Base-by-base conservation (phyloP, 2,329 filamentous ascomycete genomes). In the Calonectria fujianensis region DNA sequence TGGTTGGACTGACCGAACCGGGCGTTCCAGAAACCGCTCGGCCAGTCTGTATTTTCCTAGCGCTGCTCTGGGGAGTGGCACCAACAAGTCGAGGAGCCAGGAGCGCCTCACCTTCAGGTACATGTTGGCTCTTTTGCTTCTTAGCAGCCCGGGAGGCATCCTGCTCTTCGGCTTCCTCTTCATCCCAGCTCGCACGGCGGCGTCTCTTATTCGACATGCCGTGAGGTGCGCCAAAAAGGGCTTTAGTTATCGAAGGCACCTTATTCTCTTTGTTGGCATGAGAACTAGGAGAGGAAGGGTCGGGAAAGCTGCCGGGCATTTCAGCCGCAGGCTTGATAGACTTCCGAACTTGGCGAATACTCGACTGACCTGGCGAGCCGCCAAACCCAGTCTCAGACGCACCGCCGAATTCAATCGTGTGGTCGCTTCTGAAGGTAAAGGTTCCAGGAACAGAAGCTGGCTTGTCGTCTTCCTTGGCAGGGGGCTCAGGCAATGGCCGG, bases 151-250 rank as follows among this genome's bases (percentile, higher is more conserved):
- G 88, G 73, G 88, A 85, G 3, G 82, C 84, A 3, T 85, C 88
- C 74, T 89, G 86, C 59, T 86, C 83, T 66, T 89, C 88, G 0
- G 87, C 87, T 41, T 90, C 89, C 69, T 92, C 91, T 70, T 91
- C 90, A 52, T 91, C 90, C 63, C 88, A 88, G 68, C 85, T 89
- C 20, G 89, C 88, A n/a, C 92, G 88, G 78, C 90, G 88, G 32
- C 92, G 90, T 85, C 93, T 94, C 87, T 94, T 93, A 85, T 91
- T 93, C 10, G 87, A 83, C 84, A 94, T 90, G 24, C 92, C 92
- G 78, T 93, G 92, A 4, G 90, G 87, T 48, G 91, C 88, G 50
- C 88, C 87, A n/a, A 83, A 80, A 66, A 88, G 80, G 82, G 87
- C 45, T 57, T 84, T 83, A 31, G 78, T 79, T 6, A 80, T 78